phyloP scores from a whole-genome alignment of 345 rosid genomes.

The Linum trigynum region DNA sequence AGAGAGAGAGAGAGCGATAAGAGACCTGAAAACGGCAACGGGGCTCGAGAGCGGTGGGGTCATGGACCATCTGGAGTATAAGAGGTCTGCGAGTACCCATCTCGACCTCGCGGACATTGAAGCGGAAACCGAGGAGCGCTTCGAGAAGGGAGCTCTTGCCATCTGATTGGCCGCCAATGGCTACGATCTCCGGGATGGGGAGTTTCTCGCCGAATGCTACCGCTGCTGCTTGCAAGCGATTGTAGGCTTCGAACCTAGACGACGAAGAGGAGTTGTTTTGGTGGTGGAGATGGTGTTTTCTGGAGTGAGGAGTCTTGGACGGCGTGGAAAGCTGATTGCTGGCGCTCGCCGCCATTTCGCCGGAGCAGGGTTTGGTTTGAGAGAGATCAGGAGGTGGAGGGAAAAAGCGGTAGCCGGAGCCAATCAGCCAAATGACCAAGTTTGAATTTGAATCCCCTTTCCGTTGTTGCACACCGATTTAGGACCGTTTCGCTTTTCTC shows the following conservation, averaged over 20 bases:
- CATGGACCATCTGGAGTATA: slow-evolving; percentile 94
- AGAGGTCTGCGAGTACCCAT: slow-evolving; percentile 97
- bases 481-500: too few relatives aligned
- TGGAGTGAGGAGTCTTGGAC: slow-evolving; percentile 10
- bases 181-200: slow-evolving; percentile 93
- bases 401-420: too few relatives aligned
- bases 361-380: too few relatives aligned
- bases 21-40: slow-evolving; percentile 82
- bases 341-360: not conserved
- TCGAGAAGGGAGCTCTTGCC: slow-evolving; percentile 95
- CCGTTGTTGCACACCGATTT: too few relatives aligned
- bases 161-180: slow-evolving; percentile 92
- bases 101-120: slow-evolving; percentile 92
- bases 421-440: too few relatives aligned
- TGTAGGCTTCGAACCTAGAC: slow-evolving; percentile 88
- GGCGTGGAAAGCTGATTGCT: not conserved
- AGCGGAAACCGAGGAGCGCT: slow-evolving; percentile 87
- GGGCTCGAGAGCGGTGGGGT: slow-evolving; percentile 75
- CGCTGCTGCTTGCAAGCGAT: slow-evolving; percentile 83
- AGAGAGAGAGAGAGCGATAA: too few relatives aligned
- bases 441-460: too few relatives aligned
- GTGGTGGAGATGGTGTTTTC: slow-evolving; percentile 5
- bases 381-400: too few relatives aligned
- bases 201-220: slow-evolving; percentile 98
- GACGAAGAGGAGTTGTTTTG: slow-evolving; percentile 26